Evolutionary conservation across 2,329 filamentous ascomycete species (phyloP).

Genomic region (Zasmidium angulare): DNA sequence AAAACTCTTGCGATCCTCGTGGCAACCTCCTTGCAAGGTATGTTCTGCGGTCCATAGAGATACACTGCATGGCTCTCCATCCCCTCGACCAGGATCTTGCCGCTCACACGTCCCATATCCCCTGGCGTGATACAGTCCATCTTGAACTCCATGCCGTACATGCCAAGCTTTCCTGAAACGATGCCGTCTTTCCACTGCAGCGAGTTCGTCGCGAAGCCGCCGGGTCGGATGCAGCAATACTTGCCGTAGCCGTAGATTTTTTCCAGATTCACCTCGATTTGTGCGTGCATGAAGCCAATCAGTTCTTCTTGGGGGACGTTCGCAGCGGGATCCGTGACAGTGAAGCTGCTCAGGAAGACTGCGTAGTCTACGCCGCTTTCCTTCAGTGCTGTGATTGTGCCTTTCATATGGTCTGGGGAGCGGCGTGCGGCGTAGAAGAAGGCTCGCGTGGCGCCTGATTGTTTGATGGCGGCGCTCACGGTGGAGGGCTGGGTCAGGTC

Average conservation of each 20-base stretch:
- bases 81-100: constrained; percentile 40
- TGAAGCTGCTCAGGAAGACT: constrained; percentile 47
- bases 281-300: constrained; percentile 45
- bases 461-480: constrained; percentile 42
- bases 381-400: constrained; percentile 46
- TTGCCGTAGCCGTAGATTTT: constrained; percentile 41
- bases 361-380: constrained; percentile 46
- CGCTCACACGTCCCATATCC: constrained; percentile 49
- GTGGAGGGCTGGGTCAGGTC: constrained; percentile 47
- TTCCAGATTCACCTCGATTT: constrained; percentile 46
- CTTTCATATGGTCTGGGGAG: constrained; percentile 41
- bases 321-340: constrained; percentile 26
- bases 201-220: constrained; percentile 47
- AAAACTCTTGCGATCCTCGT: constrained; percentile 33
- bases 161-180: constrained; percentile 33
- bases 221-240: constrained; percentile 46
- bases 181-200: constrained; percentile 33
- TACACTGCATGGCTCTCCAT: constrained; percentile 33
- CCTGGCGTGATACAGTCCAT: constrained; percentile 44
- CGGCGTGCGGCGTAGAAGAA: constrained; percentile 48
- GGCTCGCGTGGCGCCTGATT: constrained; percentile 46
- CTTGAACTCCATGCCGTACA: constrained; percentile 32
- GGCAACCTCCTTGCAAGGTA: constrained; percentile 34
- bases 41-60: constrained; percentile 39
- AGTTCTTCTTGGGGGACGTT: constrained; percentile 31